phyloP scores from a whole-genome alignment of 2,329 filamentous ascomycete genomes.

The Aspergillus cejpii region DNA sequence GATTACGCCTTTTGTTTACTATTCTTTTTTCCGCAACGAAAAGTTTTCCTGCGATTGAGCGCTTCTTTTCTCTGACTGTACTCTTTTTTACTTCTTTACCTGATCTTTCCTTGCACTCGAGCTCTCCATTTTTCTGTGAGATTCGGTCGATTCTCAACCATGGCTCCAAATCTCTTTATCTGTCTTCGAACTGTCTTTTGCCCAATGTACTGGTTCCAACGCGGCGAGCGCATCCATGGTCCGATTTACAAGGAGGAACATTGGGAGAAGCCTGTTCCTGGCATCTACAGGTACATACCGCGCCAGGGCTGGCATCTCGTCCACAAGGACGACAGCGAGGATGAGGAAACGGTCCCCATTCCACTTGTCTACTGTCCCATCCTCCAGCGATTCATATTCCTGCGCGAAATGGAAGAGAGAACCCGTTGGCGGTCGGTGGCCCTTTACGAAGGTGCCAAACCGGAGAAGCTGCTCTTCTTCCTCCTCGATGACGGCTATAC shows the following conservation, averaged over 20 bases:
- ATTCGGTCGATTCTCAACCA: conserved; percentile 18
- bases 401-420: conserved; percentile 44
- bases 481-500: conserved; percentile 44
- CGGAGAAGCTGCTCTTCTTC: conserved; percentile 43
- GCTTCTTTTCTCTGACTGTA: conserved; percentile 4
- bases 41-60: conserved; percentile 21
- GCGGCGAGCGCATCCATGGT: conserved; percentile 33
- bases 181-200: conserved; percentile 45
- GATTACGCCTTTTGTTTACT: conserved; percentile 15
- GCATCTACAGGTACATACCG: conserved; percentile 46
- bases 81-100: too few species aligned
- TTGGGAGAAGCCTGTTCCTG: conserved; percentile 44
- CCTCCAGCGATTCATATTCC: conserved; percentile 45
- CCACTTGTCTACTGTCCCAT: conserved; percentile 45
- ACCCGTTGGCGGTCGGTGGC: conserved; percentile 40
- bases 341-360: conserved; percentile 31
- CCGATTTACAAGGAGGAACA: conserved; percentile 42
- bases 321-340: conserved; percentile 32
- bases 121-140: background rate
- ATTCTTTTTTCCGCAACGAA: conserved; percentile 2
- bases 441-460: conserved; percentile 33
- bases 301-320: conserved; percentile 48
- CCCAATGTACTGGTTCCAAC: conserved; percentile 47
- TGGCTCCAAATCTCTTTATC: conserved; percentile 48
- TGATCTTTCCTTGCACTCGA: conserved; percentile 4